Conservation (phyloP, 169 alveolate species). For the Babesia ovata region DNA sequence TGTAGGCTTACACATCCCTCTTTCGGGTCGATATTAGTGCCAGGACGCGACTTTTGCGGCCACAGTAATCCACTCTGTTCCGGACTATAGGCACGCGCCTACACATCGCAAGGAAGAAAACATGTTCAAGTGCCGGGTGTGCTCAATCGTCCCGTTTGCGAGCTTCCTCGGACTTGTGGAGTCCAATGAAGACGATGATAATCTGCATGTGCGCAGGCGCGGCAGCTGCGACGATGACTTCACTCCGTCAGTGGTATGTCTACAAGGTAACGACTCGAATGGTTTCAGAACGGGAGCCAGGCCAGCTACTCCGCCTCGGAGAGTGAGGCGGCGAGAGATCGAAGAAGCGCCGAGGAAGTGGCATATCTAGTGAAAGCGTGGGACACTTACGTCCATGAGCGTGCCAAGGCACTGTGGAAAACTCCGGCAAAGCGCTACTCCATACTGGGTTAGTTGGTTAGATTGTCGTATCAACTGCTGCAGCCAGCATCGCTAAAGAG, state of each 20-base stretch:
- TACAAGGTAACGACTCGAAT: background rate
- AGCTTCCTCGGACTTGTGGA: conserved; percentile 67
- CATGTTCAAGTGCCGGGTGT: conserved; percentile 79
- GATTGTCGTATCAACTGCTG: background rate
- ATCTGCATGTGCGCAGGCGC: conserved; percentile 18
- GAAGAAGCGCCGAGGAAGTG: conserved; percentile 87
- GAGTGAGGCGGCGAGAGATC: conserved; percentile 70
- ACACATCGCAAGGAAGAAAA: conserved; percentile 12
- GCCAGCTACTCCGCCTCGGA: conserved; percentile 41
- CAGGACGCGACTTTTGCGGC: too few species aligned
- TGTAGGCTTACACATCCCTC: background rate
- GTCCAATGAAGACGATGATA: conserved; percentile 33
- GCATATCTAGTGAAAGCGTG: conserved; percentile 84
- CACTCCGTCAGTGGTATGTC: conserved; percentile 38
- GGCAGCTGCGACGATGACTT: conserved; percentile 29
- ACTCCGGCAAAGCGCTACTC: conserved; percentile 81
- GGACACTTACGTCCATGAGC: conserved; percentile 90
- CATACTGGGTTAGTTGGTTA: conserved; percentile 74
- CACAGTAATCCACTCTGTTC: background rate
- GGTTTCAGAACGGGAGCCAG: conserved; percentile 9
- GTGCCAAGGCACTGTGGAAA: conserved; percentile 90
- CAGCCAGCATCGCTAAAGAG: conserved; percentile 84
- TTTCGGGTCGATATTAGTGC: background rate
- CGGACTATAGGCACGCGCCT: background rate
- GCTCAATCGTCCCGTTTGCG: conserved; percentile 78